Evolutionary conservation across 768 basidiomycete genomes (phyloP), one percentile per base, ranked within the genome.

Genomic region (Termitomyces sp.): DNA sequence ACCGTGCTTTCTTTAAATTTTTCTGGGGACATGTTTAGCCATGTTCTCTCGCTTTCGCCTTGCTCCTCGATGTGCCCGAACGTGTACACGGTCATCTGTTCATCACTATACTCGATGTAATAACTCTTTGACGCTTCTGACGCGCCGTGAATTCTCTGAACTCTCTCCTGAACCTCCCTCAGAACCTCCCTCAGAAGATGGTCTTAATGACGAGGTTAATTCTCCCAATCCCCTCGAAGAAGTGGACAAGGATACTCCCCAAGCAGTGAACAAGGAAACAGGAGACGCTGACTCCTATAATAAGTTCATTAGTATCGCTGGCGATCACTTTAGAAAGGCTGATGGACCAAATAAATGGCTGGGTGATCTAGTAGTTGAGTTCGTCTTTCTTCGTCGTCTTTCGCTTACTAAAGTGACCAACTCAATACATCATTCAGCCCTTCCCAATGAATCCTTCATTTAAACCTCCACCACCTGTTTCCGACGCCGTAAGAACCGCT

Each of bases 391-490:
- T 57, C 32, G 46, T 57, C 47, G 31, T 61, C 29, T 48, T 43
- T 31, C 8, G n/a, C 24, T 22, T 37, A 37, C 50, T 39, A 55
- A 49, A 61, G 48, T 57, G 20, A 44, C 37, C 56, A 24, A 61
- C 55, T 55, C 55, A 57, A 62, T 31, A 60, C 50, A 24, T 22
- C 34, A n/a, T 54, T 18, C 57, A 94, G 92, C 92, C 92, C 0
- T 94, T 94, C 68, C 90, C 91, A 13, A 75, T 90, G 71, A 95
- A 96, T 66, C 84, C 84, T 5, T 84, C 88, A 1, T 96, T 94
- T 72, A 82, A 80, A 63, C 93, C 94, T 5, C 89, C 88, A 12
- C 70, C 83, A 6, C 92, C 93, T 5, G 72, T 92, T 47, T 88
- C 91, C 1, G 82, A 93, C 61, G 67, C 63, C 7, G 68, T 82